Evolutionary conservation across 345 rosid species (phyloP).

Genomic region (Eucalyptus erythrocorys): DNA sequence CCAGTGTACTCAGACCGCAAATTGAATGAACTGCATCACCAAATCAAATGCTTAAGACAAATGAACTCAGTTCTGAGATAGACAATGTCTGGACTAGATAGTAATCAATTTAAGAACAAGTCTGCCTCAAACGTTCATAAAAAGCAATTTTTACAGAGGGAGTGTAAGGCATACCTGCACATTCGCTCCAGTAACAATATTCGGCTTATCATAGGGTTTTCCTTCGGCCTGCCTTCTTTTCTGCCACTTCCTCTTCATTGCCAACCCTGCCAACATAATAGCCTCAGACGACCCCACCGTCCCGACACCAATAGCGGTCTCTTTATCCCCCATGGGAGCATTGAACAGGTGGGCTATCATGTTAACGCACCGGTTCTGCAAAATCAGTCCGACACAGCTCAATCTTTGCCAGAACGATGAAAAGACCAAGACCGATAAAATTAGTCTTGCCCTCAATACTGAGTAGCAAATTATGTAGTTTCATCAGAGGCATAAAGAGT

Average conservation of each 20-base stretch:
- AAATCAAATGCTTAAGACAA: background rate
- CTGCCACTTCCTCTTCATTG: slow-evolving; percentile 45
- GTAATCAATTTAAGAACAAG: background rate
- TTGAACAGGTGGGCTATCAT: slow-evolving; percentile 42
- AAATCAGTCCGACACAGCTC: background rate
- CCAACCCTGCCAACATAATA: slow-evolving; percentile 40
- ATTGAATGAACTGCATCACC: background rate
- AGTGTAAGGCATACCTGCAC: slow-evolving; percentile 9
- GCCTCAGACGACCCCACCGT: slow-evolving; percentile 46
- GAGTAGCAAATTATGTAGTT: background rate
- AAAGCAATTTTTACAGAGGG: background rate
- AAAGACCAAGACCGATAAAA: background rate
- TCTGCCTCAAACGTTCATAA: background rate
- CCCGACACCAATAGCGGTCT: slow-evolving; percentile 33
- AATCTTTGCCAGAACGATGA: background rate
- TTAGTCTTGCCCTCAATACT: background rate
- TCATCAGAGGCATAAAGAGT: background rate
- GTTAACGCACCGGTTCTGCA: slow-evolving; percentile 43
- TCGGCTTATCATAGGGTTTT: slow-evolving; percentile 26
- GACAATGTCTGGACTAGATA: background rate
- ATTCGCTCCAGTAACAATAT: slow-evolving; percentile 40
- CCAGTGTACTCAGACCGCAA: background rate
- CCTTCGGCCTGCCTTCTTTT: slow-evolving; percentile 24
- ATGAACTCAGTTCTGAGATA: background rate
- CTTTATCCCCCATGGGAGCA: slow-evolving; percentile 29